Evolutionary conservation across 768 basidiomycete species (phyloP).

Genomic region (Lentinula aciculospora): DNA sequence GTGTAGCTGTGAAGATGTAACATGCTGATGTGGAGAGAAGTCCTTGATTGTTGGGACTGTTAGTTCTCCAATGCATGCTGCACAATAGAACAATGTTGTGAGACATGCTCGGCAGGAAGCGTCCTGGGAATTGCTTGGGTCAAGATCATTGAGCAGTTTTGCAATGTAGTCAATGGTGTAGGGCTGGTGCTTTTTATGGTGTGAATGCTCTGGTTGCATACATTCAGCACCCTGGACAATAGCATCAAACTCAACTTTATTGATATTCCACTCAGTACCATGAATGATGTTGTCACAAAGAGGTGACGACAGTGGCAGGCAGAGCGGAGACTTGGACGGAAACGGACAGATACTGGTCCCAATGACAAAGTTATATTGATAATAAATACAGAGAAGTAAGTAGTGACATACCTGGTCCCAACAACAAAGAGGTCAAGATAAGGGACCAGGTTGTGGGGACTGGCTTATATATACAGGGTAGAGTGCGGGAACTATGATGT

Average conservation of each 20-base stretch:
- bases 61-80: constrained; percentile 30
- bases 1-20: constrained; percentile 19
- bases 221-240: constrained; percentile 23
- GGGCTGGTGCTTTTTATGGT: constrained; percentile 22
- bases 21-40: constrained; percentile 23
- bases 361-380: no score
- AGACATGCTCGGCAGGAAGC: constrained; percentile 31
- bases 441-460: no score
- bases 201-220: constrained; percentile 23
- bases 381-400: no score
- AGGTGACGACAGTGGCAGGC: no score
- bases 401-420: no score
- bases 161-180: constrained; percentile 13
- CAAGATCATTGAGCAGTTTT: constrained; percentile 10
- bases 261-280: constrained; percentile 22
- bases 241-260: constrained; percentile 18
- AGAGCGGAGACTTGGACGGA: no score
- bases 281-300: constrained; percentile 40
- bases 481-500: no score
- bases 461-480: no score
- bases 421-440: no score
- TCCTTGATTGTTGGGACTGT: constrained; percentile 22
- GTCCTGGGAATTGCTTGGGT: constrained; percentile 22
- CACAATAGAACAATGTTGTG: constrained; percentile 29
- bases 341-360: no score